Percentiles rank a stretch among this genome's conserved stretches.
Evolutionary conservation across 176 grass and related monocot species (phyloP).

Genomic region (Oropetium thomaeum): DNA sequence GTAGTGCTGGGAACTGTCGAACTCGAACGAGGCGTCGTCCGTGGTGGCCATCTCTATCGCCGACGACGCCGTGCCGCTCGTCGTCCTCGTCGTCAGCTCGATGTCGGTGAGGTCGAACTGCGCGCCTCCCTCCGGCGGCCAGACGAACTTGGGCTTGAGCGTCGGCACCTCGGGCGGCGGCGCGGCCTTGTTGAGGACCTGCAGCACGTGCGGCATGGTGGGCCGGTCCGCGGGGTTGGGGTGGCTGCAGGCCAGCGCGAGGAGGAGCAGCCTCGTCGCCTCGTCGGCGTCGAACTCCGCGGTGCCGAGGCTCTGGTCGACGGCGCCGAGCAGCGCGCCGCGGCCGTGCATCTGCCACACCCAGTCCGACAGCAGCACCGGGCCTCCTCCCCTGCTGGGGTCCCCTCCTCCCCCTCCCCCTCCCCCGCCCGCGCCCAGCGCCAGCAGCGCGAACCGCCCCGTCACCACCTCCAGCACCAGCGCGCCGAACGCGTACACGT

Average conservation of each 20-base stretch:
- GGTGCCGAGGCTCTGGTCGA: slow-evolving; percentile 36
- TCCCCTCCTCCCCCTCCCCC: too few relatives aligned
- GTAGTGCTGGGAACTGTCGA: background rate
- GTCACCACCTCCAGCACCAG: slow-evolving; percentile 57
- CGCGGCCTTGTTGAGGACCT: slow-evolving; percentile 37
- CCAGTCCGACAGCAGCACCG: slow-evolving; percentile 37
- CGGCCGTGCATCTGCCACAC: slow-evolving; percentile 58
- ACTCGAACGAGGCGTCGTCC: background rate
- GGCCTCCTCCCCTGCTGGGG: background rate
- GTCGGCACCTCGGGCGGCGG: slow-evolving; percentile 40
- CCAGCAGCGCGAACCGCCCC: slow-evolving; percentile 26
- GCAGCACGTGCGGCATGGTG: slow-evolving; percentile 40
- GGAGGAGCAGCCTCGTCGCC: slow-evolving; percentile 35
- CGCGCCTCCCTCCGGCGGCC: slow-evolving; percentile 41
- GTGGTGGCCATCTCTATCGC: background rate
- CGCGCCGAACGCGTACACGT: slow-evolving; percentile 55
- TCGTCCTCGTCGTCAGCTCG: background rate
- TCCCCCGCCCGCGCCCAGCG: too few relatives aligned
- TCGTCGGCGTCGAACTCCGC: slow-evolving; percentile 33
- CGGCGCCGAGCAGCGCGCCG: slow-evolving; percentile 39
- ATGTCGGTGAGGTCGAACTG: slow-evolving; percentile 27
- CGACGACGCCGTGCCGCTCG: background rate
- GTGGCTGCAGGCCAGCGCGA: slow-evolving; percentile 54
- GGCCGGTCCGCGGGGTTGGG: slow-evolving; percentile 44
- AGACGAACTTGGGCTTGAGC: slow-evolving; percentile 39